These are phyloP conservation scores for Erigeron philadelphicus DNA, from an alignment of 140 eudicot genomes.

Conservation along the genomic window DNA sequence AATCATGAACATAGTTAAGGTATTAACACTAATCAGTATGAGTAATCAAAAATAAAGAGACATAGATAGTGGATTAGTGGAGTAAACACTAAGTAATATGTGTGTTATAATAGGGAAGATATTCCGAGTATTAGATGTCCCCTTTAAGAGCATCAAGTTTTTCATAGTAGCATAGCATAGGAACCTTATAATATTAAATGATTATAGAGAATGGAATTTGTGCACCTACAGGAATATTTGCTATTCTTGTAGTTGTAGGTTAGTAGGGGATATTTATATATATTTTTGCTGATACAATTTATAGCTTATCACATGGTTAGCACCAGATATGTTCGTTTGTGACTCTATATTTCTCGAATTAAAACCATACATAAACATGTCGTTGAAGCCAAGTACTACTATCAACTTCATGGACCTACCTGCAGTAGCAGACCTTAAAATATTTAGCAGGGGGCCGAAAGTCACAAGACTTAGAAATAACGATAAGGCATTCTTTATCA, in stretches of 20 bases:
- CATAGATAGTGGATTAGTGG: background rate
- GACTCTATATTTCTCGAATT: conserved; percentile 6
- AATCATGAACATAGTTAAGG: conserved; percentile 19
- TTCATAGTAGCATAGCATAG: conserved; percentile 21
- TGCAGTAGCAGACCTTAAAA: background rate
- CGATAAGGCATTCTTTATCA: no score
- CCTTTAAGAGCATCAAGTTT: conserved; percentile 25
- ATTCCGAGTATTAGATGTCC: conserved; percentile 23
- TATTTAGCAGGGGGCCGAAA: background rate
- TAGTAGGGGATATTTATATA: conserved; percentile 15
- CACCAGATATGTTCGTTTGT: conserved; percentile 17
- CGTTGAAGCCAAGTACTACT: background rate
- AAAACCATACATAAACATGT: background rate
- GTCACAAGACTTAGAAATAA: no score
- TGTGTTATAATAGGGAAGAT: conserved; percentile 23
- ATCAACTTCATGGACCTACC: background rate
- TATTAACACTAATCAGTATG: conserved; percentile 16
- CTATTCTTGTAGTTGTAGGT: conserved; percentile 22
- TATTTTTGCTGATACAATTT: conserved; percentile 17
- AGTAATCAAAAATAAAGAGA: background rate
- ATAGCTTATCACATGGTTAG: conserved; percentile 15
- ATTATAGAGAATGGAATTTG: conserved; percentile 24
- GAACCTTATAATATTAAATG: conserved; percentile 16
- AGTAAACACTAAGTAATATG: background rate
- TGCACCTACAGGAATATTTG: conserved; percentile 16